These are phyloP conservation scores for Groenewaldozyma auringiensis DNA, from an alignment of 1,139 yeast genomes.

Conservation along the genomic window DNA sequence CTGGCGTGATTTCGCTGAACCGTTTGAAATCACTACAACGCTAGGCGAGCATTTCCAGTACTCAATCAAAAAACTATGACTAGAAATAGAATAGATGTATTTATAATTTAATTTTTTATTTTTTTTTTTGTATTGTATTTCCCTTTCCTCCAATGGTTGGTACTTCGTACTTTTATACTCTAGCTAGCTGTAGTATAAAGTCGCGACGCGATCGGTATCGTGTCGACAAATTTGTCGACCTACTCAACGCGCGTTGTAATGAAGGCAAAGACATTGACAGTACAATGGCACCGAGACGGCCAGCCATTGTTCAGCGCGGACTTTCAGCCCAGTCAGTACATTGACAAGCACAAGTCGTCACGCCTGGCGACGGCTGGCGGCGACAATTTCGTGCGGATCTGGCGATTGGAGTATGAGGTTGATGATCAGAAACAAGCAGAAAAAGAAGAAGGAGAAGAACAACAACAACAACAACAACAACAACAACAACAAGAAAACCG, in stretches of 20 bases:
- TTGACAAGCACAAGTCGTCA: constrained; percentile 13
- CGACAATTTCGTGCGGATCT: constrained; percentile 75
- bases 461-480: constrained; percentile 8
- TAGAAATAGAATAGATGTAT: no score
- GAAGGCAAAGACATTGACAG: constrained; percentile 55
- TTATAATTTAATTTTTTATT: no score
- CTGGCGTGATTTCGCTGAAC: neutral
- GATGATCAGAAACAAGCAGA: constrained; percentile 9
- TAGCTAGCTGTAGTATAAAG: no score
- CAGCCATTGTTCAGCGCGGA: constrained; percentile 79
- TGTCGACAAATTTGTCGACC: neutral
- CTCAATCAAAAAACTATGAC: neutral
- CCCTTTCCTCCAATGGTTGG: no score
- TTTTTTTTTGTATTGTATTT: neutral
- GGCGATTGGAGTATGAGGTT: constrained; percentile 32
- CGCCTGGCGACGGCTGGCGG: constrained; percentile 91
- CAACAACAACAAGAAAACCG: constrained; percentile 5
- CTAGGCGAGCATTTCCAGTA: neutral
- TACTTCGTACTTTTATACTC: no score
- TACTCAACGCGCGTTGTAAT: constrained; percentile 24
- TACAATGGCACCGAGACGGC: constrained; percentile 76
- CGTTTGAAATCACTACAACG: neutral
- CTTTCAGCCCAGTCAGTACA: constrained; percentile 50
- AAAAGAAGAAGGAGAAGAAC: constrained; percentile 1
- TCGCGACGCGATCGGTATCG: neutral